Percentiles rank a stretch among this genome's conserved stretches.
Evolutionary conservation across 2,329 filamentous ascomycete species (phyloP).

Genomic region (Aureobasidium sp.): DNA sequence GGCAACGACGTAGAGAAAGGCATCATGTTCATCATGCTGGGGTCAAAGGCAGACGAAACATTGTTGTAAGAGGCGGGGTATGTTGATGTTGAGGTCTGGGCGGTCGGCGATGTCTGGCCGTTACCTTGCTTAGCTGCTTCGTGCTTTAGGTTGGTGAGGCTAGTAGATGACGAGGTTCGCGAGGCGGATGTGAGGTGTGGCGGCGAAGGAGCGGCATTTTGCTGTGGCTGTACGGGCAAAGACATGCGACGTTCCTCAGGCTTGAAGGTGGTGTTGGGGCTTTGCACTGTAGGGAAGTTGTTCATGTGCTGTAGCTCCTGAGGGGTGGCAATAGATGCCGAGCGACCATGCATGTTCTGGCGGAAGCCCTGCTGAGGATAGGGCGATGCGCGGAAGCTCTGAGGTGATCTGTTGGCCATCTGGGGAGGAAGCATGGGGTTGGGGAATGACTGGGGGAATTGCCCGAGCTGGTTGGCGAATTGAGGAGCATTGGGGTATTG

Average conservation of each 20-base stretch:
- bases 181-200: conserved; percentile 21
- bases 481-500: conserved; percentile 33
- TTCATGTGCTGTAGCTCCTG: conserved; percentile 26
- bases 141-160: conserved; percentile 20
- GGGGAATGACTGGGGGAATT: conserved; percentile 21
- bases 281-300: conserved; percentile 17
- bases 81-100: conserved; percentile 14
- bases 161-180: conserved; percentile 21
- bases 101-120: conserved; percentile 12
- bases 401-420: conserved; percentile 21
- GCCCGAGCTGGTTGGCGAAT: conserved; percentile 34
- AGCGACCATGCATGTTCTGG: conserved; percentile 35
- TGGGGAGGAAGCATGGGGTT: conserved; percentile 24
- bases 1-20: conserved; percentile 47
- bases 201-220: conserved; percentile 19
- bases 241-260: conserved; percentile 36
- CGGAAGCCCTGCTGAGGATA: conserved; percentile 29
- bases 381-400: conserved; percentile 35
- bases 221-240: conserved; percentile 28
- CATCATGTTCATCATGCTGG: conserved; percentile 30
- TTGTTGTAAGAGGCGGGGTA: background rate
- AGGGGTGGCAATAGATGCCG: conserved; percentile 39
- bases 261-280: conserved; percentile 16
- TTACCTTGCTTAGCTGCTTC: conserved; percentile 15
- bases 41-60: conserved; percentile 24